phyloP scores from a whole-genome alignment of 768 basidiomycete species.

The Rhizopogon vulgaris region DNA sequence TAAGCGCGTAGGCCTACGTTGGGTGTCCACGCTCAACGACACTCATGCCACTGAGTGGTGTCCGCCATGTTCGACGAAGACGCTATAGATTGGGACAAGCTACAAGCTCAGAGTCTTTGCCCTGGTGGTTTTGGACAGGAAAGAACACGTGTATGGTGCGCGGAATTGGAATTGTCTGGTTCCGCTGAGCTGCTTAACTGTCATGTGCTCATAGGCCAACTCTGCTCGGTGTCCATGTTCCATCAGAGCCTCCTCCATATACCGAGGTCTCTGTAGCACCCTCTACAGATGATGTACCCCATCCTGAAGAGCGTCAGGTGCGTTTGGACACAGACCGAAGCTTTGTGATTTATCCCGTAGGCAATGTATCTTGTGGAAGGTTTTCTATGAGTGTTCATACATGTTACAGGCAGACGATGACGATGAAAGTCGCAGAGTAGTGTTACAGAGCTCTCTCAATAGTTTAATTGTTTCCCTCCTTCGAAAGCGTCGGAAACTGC shows the following conservation, averaged over 20 bases:
- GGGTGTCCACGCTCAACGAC: no score
- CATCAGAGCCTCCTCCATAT: conserved; percentile 27
- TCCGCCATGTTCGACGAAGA: background rate
- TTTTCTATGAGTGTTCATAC: conserved; percentile 8
- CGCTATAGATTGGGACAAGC: conserved; percentile 32
- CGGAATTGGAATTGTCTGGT: conserved; percentile 5
- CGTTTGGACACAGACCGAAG: conserved; percentile 86
- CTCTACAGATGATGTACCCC: conserved; percentile 24
- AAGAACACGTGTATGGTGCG: conserved; percentile 53
- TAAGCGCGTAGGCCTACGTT: no score
- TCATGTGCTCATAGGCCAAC: conserved; percentile 15
- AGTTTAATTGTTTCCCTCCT: conserved; percentile 70
- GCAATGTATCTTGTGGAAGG: conserved; percentile 33
- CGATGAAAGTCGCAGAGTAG: conserved; percentile 18
- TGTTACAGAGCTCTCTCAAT: conserved; percentile 62
- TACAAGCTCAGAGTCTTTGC: conserved; percentile 42
- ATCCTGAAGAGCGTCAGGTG: conserved; percentile 84
- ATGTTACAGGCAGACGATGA: conserved; percentile 4
- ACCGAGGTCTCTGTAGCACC: conserved; percentile 17
- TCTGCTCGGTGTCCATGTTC: conserved; percentile 32
- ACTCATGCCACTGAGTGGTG: no score
- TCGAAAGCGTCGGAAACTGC: conserved; percentile 61
- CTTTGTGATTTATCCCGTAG: conserved; percentile 89
- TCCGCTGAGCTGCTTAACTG: conserved; percentile 13
- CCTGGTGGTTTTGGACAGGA: conserved; percentile 62